Percentiles rank a stretch among this genome's conserved stretches.
These are phyloP conservation scores for Pisolithus thermaeus DNA, from an alignment of 1,284 basidiomycete genomes.

Conservation along the genomic window DNA sequence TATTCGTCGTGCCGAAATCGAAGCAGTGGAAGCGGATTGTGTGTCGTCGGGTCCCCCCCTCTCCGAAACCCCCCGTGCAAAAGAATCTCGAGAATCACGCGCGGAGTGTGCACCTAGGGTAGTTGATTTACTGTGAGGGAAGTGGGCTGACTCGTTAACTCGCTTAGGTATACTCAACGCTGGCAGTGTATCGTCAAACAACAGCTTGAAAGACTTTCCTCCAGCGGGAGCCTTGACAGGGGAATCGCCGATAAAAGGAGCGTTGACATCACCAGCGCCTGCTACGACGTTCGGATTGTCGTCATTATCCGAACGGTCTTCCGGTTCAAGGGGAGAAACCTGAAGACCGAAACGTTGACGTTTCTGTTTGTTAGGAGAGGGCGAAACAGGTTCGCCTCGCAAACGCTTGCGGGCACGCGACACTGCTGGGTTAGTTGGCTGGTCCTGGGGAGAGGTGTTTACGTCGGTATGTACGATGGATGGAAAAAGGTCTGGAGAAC, in stretches of 20 bases:
- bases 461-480: constrained; percentile 25
- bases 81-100: constrained; percentile 1
- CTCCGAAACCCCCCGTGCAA: background rate
- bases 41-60: constrained; percentile 1
- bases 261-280: constrained; percentile 28
- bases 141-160: background rate
- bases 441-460: constrained; percentile 20
- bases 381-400: constrained; percentile 73
- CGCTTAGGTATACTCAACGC: constrained; percentile 22
- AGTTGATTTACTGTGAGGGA: background rate
- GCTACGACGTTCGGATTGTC: constrained; percentile 32
- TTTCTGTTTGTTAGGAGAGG: constrained; percentile 72
- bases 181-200: constrained; percentile 55
- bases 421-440: constrained; percentile 38
- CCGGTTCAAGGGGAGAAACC: constrained; percentile 27
- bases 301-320: constrained; percentile 31
- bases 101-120: background rate
- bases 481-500: constrained; percentile 30
- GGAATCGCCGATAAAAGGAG: constrained; percentile 59
- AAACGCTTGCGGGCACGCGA: constrained; percentile 71
- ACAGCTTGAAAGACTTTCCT: constrained; percentile 53
- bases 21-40: constrained; percentile 4
- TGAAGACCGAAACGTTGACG: constrained; percentile 43
- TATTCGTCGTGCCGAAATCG: constrained; percentile 1
- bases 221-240: constrained; percentile 56